These are phyloP conservation scores for Calonectria pseudoturangicola DNA, from an alignment of 2,329 filamentous ascomycete genomes.

Conservation along the genomic window DNA sequence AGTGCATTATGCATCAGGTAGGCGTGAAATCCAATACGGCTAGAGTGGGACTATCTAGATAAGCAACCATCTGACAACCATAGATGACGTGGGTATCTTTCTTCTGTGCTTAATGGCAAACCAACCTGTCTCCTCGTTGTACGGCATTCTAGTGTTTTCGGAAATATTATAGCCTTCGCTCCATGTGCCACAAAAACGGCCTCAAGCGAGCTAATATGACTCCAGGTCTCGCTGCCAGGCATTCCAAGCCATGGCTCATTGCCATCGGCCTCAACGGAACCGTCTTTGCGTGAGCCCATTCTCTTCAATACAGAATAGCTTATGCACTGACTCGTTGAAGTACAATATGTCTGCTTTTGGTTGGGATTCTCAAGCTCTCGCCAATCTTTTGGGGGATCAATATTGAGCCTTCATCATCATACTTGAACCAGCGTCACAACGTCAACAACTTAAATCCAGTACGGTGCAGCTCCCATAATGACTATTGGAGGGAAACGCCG, in stretches of 20 bases:
- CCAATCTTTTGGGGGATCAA: conserved; percentile 31
- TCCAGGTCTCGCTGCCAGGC: neutral
- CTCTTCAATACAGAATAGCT: too few relatives aligned
- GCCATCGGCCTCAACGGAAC: conserved; percentile 23
- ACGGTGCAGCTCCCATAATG: conserved; percentile 80
- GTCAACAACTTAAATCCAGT: conserved; percentile 63
- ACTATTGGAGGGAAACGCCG: conserved; percentile 80
- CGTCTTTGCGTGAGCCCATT: conserved; percentile 18
- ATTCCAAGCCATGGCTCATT: neutral
- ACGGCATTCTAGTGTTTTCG: neutral
- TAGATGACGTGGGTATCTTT: conserved; percentile 30
- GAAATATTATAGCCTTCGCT: too few relatives aligned
- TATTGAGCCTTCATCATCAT: neutral
- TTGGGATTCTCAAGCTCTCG: conserved; percentile 38
- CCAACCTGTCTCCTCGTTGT: too few relatives aligned
- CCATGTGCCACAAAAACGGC: neutral
- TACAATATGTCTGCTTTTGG: conserved; percentile 31
- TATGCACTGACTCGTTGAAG: conserved; percentile 17
- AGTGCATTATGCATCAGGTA: too few relatives aligned
- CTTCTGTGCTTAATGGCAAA: neutral
- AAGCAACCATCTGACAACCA: conserved; percentile 10
- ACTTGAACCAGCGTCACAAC: neutral
- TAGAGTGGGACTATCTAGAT: conserved; percentile 29
- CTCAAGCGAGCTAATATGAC: neutral
- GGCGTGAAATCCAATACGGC: conserved; percentile 15